Evolutionary conservation across 345 rosid genomes (phyloP), one percentile per base, ranked within the genome.

Genomic region (Gossypium thurberi): DNA sequence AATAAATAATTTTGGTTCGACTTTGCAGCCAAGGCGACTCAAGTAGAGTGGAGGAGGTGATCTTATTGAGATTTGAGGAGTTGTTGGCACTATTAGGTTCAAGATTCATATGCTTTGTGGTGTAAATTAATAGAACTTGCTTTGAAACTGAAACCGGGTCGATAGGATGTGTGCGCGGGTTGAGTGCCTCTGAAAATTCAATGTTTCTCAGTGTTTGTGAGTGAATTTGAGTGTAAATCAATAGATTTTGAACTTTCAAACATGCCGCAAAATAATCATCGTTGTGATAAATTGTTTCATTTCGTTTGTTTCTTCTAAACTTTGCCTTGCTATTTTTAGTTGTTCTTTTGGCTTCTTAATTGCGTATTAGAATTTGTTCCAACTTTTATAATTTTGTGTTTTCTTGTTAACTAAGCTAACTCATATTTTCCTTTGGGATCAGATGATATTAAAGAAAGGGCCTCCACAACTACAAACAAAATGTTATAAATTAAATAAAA

Each of bases 41-140:
- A 78, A 20, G 86, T 62, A 62, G 94, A 85, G 76, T 85, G 92
- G 81, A 89, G 79, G 78, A 86, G 94, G 73, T 91, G 79, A 85
- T 64, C 4, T 66, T 14, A 10, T 56, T 47, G 53, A 2, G 53
- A 65, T 44, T 65, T 46, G 37, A 13, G 71, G 82, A 33, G 60
- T 72, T 64, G 55, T 72, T 64, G 57, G 70, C 55, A 5, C 6
- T 13, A 14, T 69, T 46, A 17, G 62, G 57, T 60, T 56, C 53
- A 40, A 15, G 21, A 51, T 61, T 63, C 42, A 56, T 72, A 67
- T 60, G 76, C 65, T 56, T 43, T 68, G 56, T 56, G 68, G 76
- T 70, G 44, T 56, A 56, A 56, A 3, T 10, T 72, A 65, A 25
- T 47, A 47, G 56, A 21, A 47, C 28, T 17, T 75, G 78, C 47